Percentiles rank a stretch among this genome's conserved stretches.
Evolutionary conservation across 73 alveolate genomes (phyloP).

Genomic region (Paramecium caudatum): DNA sequence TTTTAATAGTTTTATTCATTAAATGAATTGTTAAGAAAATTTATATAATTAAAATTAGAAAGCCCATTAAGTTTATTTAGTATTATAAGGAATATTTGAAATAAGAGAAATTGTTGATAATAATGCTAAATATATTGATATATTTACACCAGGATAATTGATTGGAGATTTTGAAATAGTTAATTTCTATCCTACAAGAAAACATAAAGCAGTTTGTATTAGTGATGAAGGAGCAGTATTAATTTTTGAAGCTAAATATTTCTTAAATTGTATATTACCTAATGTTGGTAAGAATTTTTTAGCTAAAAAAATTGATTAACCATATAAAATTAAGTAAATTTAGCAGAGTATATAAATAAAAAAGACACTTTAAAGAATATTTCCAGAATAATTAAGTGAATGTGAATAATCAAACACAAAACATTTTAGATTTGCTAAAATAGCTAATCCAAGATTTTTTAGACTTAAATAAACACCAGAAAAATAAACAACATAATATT

Average conservation of each 20-base stretch:
- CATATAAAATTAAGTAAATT: neutral
- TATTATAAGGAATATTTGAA: conserved; percentile 19
- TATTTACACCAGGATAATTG: conserved; percentile 58
- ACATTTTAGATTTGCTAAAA: conserved; percentile 1
- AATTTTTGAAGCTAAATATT: neutral
- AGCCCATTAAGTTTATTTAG: conserved; percentile 15
- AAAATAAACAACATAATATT: neutral
- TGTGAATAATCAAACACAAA: neutral
- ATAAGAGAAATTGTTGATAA: neutral
- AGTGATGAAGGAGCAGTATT: conserved; percentile 45
- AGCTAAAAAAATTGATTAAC: neutral
- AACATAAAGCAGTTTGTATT: neutral
- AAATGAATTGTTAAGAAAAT: neutral
- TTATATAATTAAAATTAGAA: conserved; percentile 7
- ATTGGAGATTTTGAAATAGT: conserved; percentile 54
- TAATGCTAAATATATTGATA: neutral
- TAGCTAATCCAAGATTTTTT: neutral
- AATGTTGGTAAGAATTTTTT: neutral
- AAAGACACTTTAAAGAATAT: conserved; percentile 22
- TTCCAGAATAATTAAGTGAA: conserved; percentile 6
- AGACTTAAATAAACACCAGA: conserved; percentile 1
- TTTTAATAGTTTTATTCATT: conserved; percentile 7
- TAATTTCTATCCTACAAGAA: neutral
- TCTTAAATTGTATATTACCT: neutral
- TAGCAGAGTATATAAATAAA: conserved; percentile 14